A percentile compares a stretch with the other conserved stretches of the same genome.
Conservation (phyloP, 805 yeast species). For the Teunomyces tritomae region DNA sequence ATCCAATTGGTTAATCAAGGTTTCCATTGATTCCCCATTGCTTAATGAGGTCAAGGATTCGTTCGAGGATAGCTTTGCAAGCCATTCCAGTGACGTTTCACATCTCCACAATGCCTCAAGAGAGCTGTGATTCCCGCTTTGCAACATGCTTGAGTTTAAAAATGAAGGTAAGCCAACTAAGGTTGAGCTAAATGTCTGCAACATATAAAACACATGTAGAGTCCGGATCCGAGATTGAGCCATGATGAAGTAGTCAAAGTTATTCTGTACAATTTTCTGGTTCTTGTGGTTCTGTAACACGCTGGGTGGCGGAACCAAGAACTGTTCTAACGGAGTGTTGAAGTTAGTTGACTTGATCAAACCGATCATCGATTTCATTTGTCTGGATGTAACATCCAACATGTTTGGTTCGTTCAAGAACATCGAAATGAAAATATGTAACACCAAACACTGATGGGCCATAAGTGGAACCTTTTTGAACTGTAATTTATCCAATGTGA, state of each 20-base stretch:
- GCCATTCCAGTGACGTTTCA: conserved; percentile 52
- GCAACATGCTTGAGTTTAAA: conserved; percentile 43
- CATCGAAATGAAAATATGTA: conserved; percentile 56
- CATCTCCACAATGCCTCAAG: conserved; percentile 62
- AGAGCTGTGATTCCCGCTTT: conserved; percentile 64
- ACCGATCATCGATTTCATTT: conserved; percentile 53
- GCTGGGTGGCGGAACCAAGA: conserved; percentile 40
- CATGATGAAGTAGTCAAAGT: conserved; percentile 51
- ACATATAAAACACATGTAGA: conserved; percentile 48
- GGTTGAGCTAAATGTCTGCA: conserved; percentile 48
- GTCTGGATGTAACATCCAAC: conserved; percentile 50
- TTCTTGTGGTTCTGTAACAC: conserved; percentile 4
- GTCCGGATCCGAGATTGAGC: conserved; percentile 58
- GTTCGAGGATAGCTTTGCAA: conserved; percentile 27
- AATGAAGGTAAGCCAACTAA: conserved; percentile 40
- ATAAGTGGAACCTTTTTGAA: conserved; percentile 55
- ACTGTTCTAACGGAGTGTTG: conserved; percentile 48
- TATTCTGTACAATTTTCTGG: conserved; percentile 28
- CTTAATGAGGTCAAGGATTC: conserved; percentile 54
- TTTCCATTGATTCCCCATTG: conserved; percentile 50
- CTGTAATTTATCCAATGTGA: conserved; percentile 42
- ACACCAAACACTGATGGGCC: conserved; percentile 54
- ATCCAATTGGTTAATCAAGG: conserved; percentile 46
- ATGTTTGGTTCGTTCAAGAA: conserved; percentile 53
- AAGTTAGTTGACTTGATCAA: conserved; percentile 52